Evolutionary conservation across 805 yeast species (phyloP).

Genomic region (Wickerhamomyces canadensis): DNA sequence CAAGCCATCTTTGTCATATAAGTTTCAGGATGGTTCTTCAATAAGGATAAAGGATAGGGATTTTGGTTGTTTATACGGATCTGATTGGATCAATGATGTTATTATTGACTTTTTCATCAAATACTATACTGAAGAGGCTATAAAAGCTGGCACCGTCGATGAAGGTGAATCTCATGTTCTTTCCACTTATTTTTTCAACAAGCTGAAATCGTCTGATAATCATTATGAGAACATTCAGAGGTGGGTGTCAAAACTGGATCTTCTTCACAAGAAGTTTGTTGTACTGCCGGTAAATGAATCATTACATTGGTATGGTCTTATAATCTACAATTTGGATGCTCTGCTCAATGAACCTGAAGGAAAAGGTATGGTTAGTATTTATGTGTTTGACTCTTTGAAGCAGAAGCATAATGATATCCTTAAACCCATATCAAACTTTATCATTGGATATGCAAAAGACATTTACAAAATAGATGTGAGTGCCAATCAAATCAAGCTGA

Average conservation of each 20-base stretch:
- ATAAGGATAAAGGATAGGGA: slow-evolving; percentile 64
- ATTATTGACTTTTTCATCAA: slow-evolving; percentile 80
- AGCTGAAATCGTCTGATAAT: slow-evolving; percentile 39
- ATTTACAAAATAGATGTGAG: slow-evolving; percentile 44
- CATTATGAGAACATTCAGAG: slow-evolving; percentile 61
- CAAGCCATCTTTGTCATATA: slow-evolving; percentile 41
- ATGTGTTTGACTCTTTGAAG: slow-evolving; percentile 72
- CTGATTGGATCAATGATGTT: slow-evolving; percentile 87
- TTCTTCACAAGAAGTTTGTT: slow-evolving; percentile 51
- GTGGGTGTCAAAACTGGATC: slow-evolving; percentile 73
- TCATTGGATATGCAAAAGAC: slow-evolving; percentile 66
- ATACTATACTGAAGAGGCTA: slow-evolving; percentile 40
- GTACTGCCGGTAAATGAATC: slow-evolving; percentile 79
- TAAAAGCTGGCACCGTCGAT: background rate
- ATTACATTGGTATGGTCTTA: slow-evolving; percentile 84
- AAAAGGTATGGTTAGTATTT: slow-evolving; percentile 18
- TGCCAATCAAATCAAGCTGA: slow-evolving; percentile 40
- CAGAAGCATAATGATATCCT: slow-evolving; percentile 49
- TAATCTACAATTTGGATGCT: slow-evolving; percentile 51
- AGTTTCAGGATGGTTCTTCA: slow-evolving; percentile 47
- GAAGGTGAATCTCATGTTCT: slow-evolving; percentile 39
- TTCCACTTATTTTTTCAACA: slow-evolving; percentile 80
- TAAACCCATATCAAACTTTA: slow-evolving; percentile 49
- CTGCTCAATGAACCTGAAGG: slow-evolving; percentile 15
- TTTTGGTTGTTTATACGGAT: slow-evolving; percentile 70